phyloP scores from a whole-genome alignment of 2,329 filamentous ascomycete species.

The Moelleriella libera region DNA sequence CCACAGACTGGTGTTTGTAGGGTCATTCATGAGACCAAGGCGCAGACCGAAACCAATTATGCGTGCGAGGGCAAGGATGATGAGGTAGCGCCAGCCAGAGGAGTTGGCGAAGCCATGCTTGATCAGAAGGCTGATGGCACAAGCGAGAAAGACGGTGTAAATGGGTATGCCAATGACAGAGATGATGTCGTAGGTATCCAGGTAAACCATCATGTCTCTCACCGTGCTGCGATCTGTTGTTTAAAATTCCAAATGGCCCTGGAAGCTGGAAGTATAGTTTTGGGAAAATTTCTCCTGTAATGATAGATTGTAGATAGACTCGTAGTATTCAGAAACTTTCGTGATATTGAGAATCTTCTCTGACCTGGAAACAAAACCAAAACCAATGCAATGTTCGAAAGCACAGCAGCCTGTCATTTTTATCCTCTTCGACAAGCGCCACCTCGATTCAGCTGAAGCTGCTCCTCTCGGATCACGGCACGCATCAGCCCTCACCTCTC shows the following conservation, averaged over 20 bases:
- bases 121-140: constrained; percentile 27
- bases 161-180: constrained; percentile 17
- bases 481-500: too few species aligned
- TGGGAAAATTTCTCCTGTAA: too few species aligned
- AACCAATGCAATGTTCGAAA: too few species aligned
- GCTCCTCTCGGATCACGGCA: too few species aligned
- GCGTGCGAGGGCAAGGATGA: constrained; percentile 43
- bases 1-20: constrained; percentile 24
- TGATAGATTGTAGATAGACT: too few species aligned
- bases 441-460: too few species aligned
- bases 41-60: constrained; percentile 38
- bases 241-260: not conserved
- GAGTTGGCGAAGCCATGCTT: constrained; percentile 38
- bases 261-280: too few species aligned
- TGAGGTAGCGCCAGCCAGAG: constrained; percentile 44
- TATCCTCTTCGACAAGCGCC: too few species aligned
- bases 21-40: constrained; percentile 30
- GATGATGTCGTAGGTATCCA: constrained; percentile 16
- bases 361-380: too few species aligned
- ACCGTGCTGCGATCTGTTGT: not conserved
- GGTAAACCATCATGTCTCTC: constrained; percentile 5
- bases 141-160: constrained; percentile 14
- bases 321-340: too few species aligned
- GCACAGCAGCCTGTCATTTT: too few species aligned
- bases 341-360: too few species aligned